These are phyloP conservation scores for Kazachstania kunashirensis DNA, from an alignment of 805 yeast species.

Conservation along the genomic window DNA sequence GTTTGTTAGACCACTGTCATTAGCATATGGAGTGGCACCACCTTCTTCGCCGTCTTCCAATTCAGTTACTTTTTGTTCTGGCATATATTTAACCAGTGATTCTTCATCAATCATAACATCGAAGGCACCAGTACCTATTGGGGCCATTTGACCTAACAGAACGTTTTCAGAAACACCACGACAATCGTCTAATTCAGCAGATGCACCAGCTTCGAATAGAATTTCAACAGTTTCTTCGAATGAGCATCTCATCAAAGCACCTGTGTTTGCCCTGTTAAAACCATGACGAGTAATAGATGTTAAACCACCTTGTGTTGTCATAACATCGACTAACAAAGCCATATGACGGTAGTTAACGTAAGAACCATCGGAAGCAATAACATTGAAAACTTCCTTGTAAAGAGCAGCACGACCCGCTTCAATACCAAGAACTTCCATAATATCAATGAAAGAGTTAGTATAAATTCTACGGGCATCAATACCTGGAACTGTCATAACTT, in stretches of 20 bases:
- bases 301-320: constrained; percentile 96
- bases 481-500: constrained; percentile 90
- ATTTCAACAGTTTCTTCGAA: constrained; percentile 99
- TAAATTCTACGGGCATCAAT: constrained; percentile 85
- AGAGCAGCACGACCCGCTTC: constrained; percentile 96
- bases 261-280: constrained; percentile 96
- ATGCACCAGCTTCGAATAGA: constrained; percentile 93
- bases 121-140: constrained; percentile 96
- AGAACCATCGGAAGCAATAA: constrained; percentile 98
- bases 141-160: constrained; percentile 96
- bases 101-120: constrained; percentile 92
- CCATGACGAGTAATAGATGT: constrained; percentile 99
- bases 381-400: constrained; percentile 89
- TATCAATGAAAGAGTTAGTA: constrained; percentile 94
- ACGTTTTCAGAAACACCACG: constrained; percentile 98
- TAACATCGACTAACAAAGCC: constrained; percentile 94
- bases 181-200: constrained; percentile 96
- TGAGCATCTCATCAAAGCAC: constrained; percentile 98
- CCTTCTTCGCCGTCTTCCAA: constrained; percentile 51
- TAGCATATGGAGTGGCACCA: constrained; percentile 85
- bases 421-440: constrained; percentile 89
- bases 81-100: constrained; percentile 49
- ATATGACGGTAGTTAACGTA: constrained; percentile 97
- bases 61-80: constrained; percentile 33
- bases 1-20: constrained; percentile 49